Conservation (phyloP, 2,329 filamentous ascomycete species). For the Pseudogymnoascus sp. region DNA sequence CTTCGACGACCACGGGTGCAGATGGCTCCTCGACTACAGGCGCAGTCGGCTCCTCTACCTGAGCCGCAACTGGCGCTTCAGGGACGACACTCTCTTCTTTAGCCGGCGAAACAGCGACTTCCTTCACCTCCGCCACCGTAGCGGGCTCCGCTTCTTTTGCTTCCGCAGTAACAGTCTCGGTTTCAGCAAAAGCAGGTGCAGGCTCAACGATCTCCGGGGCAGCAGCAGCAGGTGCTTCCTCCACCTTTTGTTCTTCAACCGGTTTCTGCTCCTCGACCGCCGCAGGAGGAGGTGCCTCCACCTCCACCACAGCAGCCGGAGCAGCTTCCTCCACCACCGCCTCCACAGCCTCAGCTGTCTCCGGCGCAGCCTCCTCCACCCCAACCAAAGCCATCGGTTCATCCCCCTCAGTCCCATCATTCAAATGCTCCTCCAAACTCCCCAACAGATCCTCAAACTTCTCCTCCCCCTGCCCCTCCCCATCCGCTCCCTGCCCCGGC, state of each 20-base stretch:
- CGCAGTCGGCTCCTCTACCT: not conserved
- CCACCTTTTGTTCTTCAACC: not conserved
- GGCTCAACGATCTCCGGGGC: not conserved
- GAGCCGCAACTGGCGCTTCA: not conserved
- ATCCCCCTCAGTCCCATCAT: not conserved
- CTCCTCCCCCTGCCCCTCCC: slow-evolving; percentile 10
- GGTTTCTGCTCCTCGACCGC: not conserved
- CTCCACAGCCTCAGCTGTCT: not conserved
- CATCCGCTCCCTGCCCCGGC: too few relatives aligned
- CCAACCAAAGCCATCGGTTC: not conserved
- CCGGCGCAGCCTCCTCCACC: not conserved
- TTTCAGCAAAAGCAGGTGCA: not conserved
- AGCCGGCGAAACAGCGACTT: not conserved
- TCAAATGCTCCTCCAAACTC: slow-evolving; percentile 37
- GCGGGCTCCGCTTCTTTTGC: not conserved
- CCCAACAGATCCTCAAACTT: slow-evolving; percentile 34
- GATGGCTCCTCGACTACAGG: not conserved
- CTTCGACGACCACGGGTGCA: not conserved
- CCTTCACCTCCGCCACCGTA: not conserved
- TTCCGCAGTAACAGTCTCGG: not conserved
- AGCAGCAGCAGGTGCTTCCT: not conserved
- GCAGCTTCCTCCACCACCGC: not conserved
- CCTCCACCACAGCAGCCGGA: not conserved
- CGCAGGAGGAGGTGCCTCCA: not conserved
- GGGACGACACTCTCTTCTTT: not conserved